Conservation (phyloP, 2,329 filamentous ascomycete genomes). For the Pseudocercospora fijiensis region DNA sequence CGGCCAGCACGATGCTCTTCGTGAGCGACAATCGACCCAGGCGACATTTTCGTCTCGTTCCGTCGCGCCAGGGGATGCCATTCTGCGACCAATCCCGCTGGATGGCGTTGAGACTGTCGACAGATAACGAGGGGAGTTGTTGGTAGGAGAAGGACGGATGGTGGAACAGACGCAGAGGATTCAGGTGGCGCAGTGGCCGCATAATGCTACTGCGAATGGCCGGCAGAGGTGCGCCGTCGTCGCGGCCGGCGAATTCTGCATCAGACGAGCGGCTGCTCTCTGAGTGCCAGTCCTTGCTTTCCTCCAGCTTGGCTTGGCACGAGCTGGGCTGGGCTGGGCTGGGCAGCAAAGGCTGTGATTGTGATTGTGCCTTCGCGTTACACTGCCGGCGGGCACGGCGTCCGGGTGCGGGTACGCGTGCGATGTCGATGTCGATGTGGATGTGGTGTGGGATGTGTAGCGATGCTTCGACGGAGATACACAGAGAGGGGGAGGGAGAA, state of each 20-base stretch:
- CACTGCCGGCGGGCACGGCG: not conserved
- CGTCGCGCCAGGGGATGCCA: constrained; percentile 40
- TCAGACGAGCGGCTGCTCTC: constrained; percentile 30
- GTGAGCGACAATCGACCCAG: constrained; percentile 42
- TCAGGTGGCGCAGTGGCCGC: constrained; percentile 43
- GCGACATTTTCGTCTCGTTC: constrained; percentile 24
- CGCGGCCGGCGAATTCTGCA: constrained; percentile 24
- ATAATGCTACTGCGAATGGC: constrained; percentile 21
- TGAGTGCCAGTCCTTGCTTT: constrained; percentile 27
- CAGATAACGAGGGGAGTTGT: constrained; percentile 39
- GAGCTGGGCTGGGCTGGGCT: not conserved
- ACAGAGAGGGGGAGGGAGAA: not conserved
- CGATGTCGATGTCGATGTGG: not conserved
- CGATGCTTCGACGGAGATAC: not conserved
- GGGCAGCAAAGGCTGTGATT: not conserved
- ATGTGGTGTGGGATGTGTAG: not conserved
- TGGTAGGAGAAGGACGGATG: constrained; percentile 49
- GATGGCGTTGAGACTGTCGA: constrained; percentile 40
- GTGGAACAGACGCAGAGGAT: constrained; percentile 47
- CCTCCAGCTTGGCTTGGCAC: constrained; percentile 29
- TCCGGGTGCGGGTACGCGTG: too few relatives aligned
- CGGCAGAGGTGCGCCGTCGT: constrained; percentile 22
- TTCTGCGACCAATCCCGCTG: constrained; percentile 31
- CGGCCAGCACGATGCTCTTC: constrained; percentile 43
- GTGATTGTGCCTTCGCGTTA: not conserved